A percentile compares a stretch with the other conserved stretches of the same genome.
These are phyloP conservation scores for Dittrichia graveolens DNA, from an alignment of 129 eudicot species.

Conservation along the genomic window DNA sequence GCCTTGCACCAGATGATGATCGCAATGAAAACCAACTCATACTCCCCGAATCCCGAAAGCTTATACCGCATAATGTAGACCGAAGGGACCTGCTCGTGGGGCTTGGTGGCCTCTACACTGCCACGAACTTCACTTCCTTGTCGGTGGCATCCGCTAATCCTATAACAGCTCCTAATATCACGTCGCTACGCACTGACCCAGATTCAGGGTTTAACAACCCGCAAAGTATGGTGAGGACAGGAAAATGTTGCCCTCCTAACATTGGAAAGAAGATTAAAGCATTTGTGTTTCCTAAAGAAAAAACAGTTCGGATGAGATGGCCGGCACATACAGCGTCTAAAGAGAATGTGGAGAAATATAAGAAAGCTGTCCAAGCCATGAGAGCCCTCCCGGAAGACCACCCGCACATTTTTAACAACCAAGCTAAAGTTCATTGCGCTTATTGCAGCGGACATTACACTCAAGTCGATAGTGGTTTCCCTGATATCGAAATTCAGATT, in stretches of 20 bases:
- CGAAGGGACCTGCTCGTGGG: constrained; percentile 26
- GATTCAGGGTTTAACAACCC: neutral
- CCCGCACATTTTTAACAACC: constrained; percentile 47
- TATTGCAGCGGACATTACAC: constrained; percentile 44
- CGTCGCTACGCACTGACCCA: constrained; percentile 22
- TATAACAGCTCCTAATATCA: constrained; percentile 31
- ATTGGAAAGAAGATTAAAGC: neutral
- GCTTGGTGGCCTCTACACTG: constrained; percentile 44
- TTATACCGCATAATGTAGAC: constrained; percentile 13
- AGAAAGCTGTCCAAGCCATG: constrained; percentile 40
- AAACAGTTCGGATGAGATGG: constrained; percentile 14
- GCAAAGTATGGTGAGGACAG: neutral
- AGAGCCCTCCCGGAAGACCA: constrained; percentile 42
- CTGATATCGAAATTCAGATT: constrained; percentile 33
- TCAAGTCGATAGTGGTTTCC: constrained; percentile 35
- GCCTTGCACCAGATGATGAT: neutral
- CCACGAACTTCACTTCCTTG: constrained; percentile 2
- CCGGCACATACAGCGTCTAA: constrained; percentile 34
- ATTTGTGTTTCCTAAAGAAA: constrained; percentile 20
- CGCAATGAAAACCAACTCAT: too few species aligned
- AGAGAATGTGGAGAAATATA: constrained; percentile 27
- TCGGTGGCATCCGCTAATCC: constrained; percentile 31
- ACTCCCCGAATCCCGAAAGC: neutral
- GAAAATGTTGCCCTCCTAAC: constrained; percentile 38
- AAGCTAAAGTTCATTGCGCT: constrained; percentile 58